These are phyloP conservation scores for Gaeumannomyces sp. DNA, from an alignment of 2,329 filamentous ascomycete species.

Conservation along the genomic window DNA sequence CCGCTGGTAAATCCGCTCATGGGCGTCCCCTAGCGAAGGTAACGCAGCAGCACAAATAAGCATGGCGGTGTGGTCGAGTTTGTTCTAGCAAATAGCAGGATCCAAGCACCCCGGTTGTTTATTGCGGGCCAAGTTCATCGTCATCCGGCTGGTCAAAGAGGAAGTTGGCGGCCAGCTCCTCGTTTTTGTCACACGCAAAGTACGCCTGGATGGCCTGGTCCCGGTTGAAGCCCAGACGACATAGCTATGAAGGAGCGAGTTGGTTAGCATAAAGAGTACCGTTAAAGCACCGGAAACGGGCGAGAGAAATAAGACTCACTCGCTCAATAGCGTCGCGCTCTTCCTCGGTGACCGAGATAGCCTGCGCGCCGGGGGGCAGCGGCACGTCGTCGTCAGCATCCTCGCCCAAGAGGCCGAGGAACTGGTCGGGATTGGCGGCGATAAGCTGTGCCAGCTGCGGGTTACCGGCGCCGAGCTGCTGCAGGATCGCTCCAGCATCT, in stretches of 20 bases:
- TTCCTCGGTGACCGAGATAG: slow-evolving; percentile 89
- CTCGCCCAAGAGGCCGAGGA: slow-evolving; percentile 83
- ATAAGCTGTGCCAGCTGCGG: slow-evolving; percentile 91
- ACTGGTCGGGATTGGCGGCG: slow-evolving; percentile 85
- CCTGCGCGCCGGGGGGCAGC: slow-evolving; percentile 80
- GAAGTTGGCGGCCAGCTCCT: slow-evolving; percentile 96
- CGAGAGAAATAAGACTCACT: slow-evolving; percentile 43
- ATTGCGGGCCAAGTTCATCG: slow-evolving; percentile 49
- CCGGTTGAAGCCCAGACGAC: slow-evolving; percentile 85
- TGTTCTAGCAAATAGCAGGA: neutral
- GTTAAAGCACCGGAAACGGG: too few relatives aligned
- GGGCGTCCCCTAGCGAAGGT: too few relatives aligned
- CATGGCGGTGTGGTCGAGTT: too few relatives aligned
- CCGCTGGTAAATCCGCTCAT: too few relatives aligned
- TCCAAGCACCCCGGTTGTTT: slow-evolving; percentile 12
- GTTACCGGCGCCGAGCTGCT: slow-evolving; percentile 92
- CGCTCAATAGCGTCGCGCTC: slow-evolving; percentile 96
- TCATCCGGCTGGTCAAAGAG: slow-evolving; percentile 96
- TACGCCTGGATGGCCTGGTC: slow-evolving; percentile 96
- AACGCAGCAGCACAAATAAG: too few relatives aligned
- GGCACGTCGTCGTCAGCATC: slow-evolving; percentile 78
- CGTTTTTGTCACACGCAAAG: slow-evolving; percentile 99
- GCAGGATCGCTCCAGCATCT: slow-evolving; percentile 97
- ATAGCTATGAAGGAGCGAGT: slow-evolving; percentile 52
- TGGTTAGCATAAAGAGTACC: neutral